A percentile compares a stretch with the other conserved stretches of the same genome.
These are phyloP conservation scores for Tilletia caries DNA, from an alignment of 1,284 basidiomycete genomes.

Conservation along the genomic window DNA sequence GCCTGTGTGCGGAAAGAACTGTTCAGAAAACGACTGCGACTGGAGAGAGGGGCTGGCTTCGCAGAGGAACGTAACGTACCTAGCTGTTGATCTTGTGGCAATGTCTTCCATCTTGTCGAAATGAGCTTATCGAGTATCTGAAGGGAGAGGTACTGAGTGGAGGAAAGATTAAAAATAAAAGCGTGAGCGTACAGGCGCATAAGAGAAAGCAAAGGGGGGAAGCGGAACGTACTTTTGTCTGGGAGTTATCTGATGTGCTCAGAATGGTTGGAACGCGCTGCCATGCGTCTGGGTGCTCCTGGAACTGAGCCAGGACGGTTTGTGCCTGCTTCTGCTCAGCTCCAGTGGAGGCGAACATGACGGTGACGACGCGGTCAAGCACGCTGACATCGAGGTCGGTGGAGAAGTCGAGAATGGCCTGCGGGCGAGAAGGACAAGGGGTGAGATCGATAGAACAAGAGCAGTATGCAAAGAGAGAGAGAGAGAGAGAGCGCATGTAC, in stretches of 20 bases:
- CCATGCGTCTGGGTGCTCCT: conserved; percentile 97
- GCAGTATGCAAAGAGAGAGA: not conserved
- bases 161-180: not conserved
- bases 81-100: conserved; percentile 77
- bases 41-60: not conserved
- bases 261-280: conserved; percentile 92
- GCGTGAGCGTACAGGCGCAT: not conserved
- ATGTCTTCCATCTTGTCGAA: conserved; percentile 88
- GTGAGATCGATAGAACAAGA: not conserved
- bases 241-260: conserved; percentile 76
- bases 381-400: conserved; percentile 50
- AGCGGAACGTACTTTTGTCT: conserved; percentile 71
- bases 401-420: conserved; percentile 50
- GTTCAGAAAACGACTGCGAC: not conserved
- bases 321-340: conserved; percentile 44
- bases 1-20: conserved; percentile 52
- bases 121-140: conserved; percentile 66
- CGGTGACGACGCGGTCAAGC: conserved; percentile 49
- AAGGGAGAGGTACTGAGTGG: conserved; percentile 40
- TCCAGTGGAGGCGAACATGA: conserved; percentile 48
- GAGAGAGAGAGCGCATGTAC: not conserved
- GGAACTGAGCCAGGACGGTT: conserved; percentile 66
- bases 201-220: not conserved
- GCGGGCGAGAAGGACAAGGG: not conserved
- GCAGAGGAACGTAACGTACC: conserved; percentile 18